Conservation (phyloP, 2,329 filamentous ascomycete genomes). For the Aspergillus pseudoterreus region DNA sequence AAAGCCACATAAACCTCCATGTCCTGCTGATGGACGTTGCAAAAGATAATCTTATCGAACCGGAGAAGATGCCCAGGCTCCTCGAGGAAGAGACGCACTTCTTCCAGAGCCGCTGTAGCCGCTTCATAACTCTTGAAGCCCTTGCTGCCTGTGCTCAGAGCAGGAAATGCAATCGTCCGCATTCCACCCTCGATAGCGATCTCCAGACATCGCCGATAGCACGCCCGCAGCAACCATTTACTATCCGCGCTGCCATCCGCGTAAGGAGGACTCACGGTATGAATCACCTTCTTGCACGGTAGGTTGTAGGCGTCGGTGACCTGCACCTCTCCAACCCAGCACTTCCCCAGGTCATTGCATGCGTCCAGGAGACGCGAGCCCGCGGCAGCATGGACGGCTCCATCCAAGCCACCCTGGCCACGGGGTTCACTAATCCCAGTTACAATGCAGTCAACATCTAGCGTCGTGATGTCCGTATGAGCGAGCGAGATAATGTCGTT, state of each 20-base stretch:
- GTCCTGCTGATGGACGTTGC: not conserved
- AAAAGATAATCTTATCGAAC: not conserved
- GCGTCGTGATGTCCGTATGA: not conserved
- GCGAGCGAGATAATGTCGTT: not conserved
- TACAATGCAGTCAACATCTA: not conserved
- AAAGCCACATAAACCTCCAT: not conserved
- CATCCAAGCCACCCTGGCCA: not conserved
- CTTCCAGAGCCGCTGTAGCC: not conserved
- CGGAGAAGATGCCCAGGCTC: not conserved
- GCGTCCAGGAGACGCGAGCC: not conserved
- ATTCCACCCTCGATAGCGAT: not conserved
- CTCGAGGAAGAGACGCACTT: not conserved
- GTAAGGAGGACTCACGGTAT: not conserved
- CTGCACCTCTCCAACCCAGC: not conserved
- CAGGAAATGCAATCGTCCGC: not conserved
- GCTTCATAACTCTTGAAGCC: not conserved
- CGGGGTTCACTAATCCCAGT: not conserved
- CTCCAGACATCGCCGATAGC: not conserved
- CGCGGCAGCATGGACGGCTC: not conserved
- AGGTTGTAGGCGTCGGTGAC: not conserved
- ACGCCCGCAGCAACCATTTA: not conserved
- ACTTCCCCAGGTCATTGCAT: not conserved
- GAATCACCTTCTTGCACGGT: not conserved
- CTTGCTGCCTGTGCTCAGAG: not conserved
- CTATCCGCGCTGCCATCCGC: not conserved